These are phyloP conservation scores for Fusarium cyanostomum DNA, from an alignment of 2,329 filamentous ascomycete genomes.

Conservation along the genomic window DNA sequence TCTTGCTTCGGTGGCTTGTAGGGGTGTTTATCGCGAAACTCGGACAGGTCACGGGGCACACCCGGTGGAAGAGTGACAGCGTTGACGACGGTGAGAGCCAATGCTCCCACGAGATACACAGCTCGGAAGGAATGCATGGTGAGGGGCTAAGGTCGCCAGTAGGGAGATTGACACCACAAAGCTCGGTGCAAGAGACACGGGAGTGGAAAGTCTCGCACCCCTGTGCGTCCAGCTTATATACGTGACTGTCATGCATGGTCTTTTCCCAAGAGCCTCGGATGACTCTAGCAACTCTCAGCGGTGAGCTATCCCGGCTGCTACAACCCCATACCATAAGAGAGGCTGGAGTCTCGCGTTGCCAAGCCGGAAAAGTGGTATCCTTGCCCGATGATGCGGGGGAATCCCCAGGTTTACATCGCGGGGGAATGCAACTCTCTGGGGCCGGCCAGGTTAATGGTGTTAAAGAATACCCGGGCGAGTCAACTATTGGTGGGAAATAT, in stretches of 20 bases:
- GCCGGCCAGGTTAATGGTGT: neutral
- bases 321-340: neutral
- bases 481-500: neutral
- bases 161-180: no score
- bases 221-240: no score
- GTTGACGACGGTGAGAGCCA: neutral
- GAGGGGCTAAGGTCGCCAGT: no score
- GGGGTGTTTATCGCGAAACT: conserved; percentile 30
- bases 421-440: neutral
- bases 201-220: no score
- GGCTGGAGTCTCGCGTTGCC: neutral
- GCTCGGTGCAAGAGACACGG: no score
- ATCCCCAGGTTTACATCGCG: neutral
- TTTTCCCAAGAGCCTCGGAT: neutral
- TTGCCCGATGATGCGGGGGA: neutral
- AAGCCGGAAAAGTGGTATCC: conserved; percentile 5
- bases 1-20: conserved; percentile 11
- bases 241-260: no score
- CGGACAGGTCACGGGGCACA: conserved; percentile 12
- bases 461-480: neutral
- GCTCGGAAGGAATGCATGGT: neutral
- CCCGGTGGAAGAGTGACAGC: conserved; percentile 13
- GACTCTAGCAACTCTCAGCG: neutral
- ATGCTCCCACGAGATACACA: neutral
- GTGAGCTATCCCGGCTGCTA: neutral